Evolutionary conservation across 208 protist species (phyloP).

Genomic region (Herpetomonas tarakana): DNA sequence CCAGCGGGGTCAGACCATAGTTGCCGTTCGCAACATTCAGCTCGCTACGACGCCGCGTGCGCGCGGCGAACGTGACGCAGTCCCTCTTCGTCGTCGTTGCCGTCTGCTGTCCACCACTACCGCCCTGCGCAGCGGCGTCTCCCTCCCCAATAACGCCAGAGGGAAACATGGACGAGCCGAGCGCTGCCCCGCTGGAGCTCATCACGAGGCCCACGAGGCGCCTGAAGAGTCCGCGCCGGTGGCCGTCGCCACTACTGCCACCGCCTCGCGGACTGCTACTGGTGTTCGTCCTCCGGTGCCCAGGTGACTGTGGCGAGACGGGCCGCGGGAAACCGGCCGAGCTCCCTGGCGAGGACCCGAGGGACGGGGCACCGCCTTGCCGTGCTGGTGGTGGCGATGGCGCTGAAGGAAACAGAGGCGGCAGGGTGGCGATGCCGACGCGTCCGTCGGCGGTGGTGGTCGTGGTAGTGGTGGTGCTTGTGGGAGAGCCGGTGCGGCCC

Average conservation of each 20-base stretch:
- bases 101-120: neutral
- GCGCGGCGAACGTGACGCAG: slow-evolving; percentile 26
- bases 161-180: neutral
- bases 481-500: too few species aligned
- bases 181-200: neutral
- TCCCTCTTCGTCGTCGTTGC: neutral
- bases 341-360: too few species aligned
- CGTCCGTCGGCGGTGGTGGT: too few species aligned
- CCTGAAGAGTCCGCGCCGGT: neutral
- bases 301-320: too few species aligned
- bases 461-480: too few species aligned
- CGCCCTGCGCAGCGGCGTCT: too few species aligned
- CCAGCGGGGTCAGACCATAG: slow-evolving; percentile 60
- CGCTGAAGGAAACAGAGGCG: neutral
- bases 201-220: neutral
- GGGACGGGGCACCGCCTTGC: too few species aligned
- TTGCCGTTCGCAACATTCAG: slow-evolving; percentile 48
- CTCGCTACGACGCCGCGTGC: slow-evolving; percentile 16
- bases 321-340: too few species aligned
- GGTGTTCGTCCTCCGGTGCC: too few species aligned
- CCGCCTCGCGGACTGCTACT: neutral
- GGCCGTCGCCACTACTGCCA: neutral
- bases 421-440: too few species aligned
- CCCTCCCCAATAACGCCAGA: neutral
- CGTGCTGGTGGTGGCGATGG: too few species aligned